Percentiles rank a stretch among this genome's conserved stretches.
phyloP scores from a whole-genome alignment of 23 red algal genomes.

The Chondrus crispus region DNA sequence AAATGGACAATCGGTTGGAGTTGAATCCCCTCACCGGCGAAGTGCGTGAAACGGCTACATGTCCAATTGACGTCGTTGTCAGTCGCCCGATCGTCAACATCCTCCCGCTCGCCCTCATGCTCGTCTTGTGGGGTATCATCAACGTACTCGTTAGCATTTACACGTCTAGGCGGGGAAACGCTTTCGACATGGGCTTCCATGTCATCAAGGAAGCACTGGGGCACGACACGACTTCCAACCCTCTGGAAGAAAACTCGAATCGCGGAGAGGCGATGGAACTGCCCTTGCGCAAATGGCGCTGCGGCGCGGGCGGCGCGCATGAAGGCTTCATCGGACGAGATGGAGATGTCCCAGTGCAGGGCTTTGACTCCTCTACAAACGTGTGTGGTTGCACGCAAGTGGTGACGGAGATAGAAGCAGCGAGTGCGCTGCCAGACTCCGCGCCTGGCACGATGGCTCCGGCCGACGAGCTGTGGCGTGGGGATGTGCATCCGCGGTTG shows the following conservation, averaged over 20 bases:
- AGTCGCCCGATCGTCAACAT: constrained; percentile 10
- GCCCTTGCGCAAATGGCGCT: not conserved
- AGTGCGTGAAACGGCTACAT: too few relatives aligned
- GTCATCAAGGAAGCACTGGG: constrained; percentile 13
- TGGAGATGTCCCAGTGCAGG: not conserved
- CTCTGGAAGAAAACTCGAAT: not conserved
- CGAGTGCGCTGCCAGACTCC: too few relatives aligned
- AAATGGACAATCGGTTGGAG: too few relatives aligned
- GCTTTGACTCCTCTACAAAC: not conserved
- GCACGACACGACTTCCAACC: constrained; percentile 26
- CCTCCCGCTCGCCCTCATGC: not conserved
- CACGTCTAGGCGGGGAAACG: not conserved
- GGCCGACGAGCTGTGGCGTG: too few relatives aligned
- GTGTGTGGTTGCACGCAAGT: not conserved
- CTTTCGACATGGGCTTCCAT: constrained; percentile 5
- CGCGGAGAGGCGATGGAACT: too few relatives aligned
- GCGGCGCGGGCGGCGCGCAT: not conserved
- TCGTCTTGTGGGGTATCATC: not conserved
- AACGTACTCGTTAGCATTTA: not conserved
- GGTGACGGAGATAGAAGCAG: too few relatives aligned
- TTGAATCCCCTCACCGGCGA: too few relatives aligned
- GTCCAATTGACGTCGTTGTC: too few relatives aligned
- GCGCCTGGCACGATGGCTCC: too few relatives aligned
- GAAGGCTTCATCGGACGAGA: not conserved
- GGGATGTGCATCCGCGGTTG: too few relatives aligned